phyloP scores from a whole-genome alignment of 768 basidiomycete species.

The Cantharellus anzutake region DNA sequence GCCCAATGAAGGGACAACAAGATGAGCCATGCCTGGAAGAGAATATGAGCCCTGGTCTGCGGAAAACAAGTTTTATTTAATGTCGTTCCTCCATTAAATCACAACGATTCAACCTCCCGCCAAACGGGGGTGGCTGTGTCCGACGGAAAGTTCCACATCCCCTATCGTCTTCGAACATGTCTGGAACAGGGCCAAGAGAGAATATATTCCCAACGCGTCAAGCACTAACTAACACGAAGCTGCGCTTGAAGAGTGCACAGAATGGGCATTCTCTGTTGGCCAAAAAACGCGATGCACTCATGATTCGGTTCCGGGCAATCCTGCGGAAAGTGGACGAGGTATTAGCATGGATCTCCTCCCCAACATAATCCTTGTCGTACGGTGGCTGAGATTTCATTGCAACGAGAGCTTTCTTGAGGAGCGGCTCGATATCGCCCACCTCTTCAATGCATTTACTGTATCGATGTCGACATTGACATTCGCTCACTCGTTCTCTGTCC shows the following conservation, averaged over 20 bases:
- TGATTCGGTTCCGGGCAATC: conserved; percentile 85
- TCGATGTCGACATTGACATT: background rate
- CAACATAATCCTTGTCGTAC: background rate
- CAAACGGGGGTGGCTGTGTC: background rate
- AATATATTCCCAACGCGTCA: conserved; percentile 94
- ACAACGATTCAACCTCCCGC: no score
- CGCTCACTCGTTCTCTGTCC: background rate
- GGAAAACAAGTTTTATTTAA: no score
- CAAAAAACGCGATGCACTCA: conserved; percentile 95
- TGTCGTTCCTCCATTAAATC: no score
- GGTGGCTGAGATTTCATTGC: background rate
- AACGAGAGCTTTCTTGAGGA: background rate
- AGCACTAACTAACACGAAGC: conserved; percentile 86
- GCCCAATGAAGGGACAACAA: no score
- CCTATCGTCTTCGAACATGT: conserved; percentile 32
- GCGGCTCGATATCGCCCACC: background rate
- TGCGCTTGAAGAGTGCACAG: conserved; percentile 77
- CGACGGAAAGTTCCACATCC: background rate
- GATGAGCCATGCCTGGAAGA: no score
- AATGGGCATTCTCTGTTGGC: conserved; percentile 90
- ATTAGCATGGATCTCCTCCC: conserved; percentile 11
- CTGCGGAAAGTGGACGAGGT: conserved; percentile 97
- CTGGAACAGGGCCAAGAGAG: conserved; percentile 77
- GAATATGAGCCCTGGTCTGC: no score
- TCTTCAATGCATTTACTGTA: background rate